Percentiles rank a stretch among this genome's conserved stretches.
Conservation (phyloP, 345 rosid genomes). For the Erysimum cheiranthoides region DNA sequence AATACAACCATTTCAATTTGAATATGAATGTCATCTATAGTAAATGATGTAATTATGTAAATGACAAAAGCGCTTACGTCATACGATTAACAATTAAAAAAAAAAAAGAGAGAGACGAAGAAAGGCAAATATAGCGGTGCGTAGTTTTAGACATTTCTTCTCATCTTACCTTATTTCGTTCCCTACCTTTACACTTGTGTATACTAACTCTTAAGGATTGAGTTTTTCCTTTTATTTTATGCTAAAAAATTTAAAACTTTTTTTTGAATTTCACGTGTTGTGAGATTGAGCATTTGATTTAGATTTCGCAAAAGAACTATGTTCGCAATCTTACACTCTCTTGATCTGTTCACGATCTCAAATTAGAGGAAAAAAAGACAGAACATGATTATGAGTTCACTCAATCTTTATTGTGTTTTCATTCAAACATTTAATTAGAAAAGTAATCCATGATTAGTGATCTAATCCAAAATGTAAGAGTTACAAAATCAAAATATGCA, state of each 20-base stretch:
- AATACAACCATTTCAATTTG: not conserved
- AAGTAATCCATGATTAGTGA: no score
- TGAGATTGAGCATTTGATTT: not conserved
- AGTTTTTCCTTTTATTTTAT: not conserved
- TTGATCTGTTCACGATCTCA: not conserved
- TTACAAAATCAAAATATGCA: no score
- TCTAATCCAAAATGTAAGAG: no score
- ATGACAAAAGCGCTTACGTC: conserved; percentile 27
- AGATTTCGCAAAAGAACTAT: not conserved
- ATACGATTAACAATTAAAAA: not conserved
- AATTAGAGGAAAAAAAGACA: no score
- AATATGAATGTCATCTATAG: not conserved
- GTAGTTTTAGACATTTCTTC: not conserved
- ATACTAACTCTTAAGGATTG: not conserved
- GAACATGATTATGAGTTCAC: no score
- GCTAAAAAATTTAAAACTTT: no score
- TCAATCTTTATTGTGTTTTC: no score
- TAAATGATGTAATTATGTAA: not conserved
- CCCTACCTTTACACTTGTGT: not conserved
- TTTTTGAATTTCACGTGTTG: not conserved
- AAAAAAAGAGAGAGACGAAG: not conserved
- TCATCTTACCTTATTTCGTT: not conserved
- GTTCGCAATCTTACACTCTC: not conserved
- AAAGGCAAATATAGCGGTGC: not conserved
- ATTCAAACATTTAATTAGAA: no score